Conservation (phyloP, 78 protist genomes). For the Acrasis kona region DNA sequence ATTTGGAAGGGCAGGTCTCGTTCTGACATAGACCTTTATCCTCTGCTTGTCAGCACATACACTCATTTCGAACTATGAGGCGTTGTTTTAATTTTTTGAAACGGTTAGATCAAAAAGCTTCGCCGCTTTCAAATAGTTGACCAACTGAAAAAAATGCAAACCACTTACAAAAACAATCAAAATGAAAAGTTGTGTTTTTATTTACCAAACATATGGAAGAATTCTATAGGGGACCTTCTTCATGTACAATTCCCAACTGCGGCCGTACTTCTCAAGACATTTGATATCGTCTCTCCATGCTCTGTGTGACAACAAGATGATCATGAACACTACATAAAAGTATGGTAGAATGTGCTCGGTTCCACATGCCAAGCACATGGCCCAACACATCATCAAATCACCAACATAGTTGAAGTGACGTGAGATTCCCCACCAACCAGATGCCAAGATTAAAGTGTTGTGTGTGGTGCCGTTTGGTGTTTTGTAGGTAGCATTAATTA, state of each 20-base stretch:
- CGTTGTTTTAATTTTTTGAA: too few species aligned
- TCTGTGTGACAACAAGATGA: background rate
- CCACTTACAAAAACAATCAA: too few species aligned
- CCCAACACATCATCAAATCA: background rate
- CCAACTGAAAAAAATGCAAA: too few species aligned
- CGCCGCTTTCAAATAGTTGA: too few species aligned
- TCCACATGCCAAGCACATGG: background rate
- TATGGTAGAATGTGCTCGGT: background rate
- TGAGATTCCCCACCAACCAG: background rate
- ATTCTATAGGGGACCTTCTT: conserved; percentile 59
- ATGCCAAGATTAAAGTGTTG: too few species aligned
- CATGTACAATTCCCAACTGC: conserved; percentile 72
- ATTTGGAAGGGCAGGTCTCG: too few species aligned
- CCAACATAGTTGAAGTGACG: conserved; percentile 29
- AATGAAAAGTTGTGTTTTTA: too few species aligned
- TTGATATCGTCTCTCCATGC: conserved; percentile 18
- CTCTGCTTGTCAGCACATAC: too few species aligned
- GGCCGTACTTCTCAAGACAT: conserved; percentile 76
- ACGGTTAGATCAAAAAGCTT: too few species aligned
- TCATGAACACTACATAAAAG: background rate
- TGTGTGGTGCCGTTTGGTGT: too few species aligned
- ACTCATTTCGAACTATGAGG: too few species aligned
- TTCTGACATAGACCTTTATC: too few species aligned
- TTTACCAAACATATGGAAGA: conserved; percentile 68
- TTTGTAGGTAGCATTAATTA: background rate